phyloP scores from a whole-genome alignment of 768 basidiomycete genomes.

The Clathrus columnatus region DNA sequence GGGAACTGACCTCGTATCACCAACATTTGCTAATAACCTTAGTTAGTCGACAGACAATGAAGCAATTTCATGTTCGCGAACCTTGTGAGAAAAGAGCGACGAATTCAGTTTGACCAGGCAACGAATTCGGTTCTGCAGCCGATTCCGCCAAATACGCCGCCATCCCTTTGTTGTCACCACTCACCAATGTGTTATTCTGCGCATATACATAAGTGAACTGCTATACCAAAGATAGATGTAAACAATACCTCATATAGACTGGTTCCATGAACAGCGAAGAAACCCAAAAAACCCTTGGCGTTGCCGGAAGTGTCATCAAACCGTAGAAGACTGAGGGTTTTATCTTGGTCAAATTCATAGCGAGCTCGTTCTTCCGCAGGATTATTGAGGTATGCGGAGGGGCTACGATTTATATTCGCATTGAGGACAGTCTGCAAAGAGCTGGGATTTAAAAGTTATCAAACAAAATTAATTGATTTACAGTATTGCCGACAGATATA shows the following conservation, averaged over 20 bases:
- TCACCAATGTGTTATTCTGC: conserved; percentile 77
- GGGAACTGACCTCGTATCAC: conserved; percentile 40
- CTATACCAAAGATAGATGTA: not conserved
- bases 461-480: not conserved
- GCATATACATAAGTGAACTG: not conserved
- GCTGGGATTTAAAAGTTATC: not conserved
- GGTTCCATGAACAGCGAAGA: conserved; percentile 74
- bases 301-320: conserved; percentile 53
- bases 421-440: conserved; percentile 39
- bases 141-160: conserved; percentile 75
- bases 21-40: conserved; percentile 54
- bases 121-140: conserved; percentile 48
- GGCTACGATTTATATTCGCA: conserved; percentile 68
- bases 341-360: conserved; percentile 68
- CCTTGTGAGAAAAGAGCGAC: conserved; percentile 72
- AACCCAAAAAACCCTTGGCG: conserved; percentile 59
- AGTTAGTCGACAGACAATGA: conserved; percentile 9
- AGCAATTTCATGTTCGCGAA: conserved; percentile 24
- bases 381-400: conserved; percentile 69
- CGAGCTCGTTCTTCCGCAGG: conserved; percentile 57
- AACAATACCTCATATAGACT: conserved; percentile 58
- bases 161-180: conserved; percentile 81
- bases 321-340: conserved; percentile 57
- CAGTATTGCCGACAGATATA: conserved; percentile 56
- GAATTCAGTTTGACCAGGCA: conserved; percentile 64